Percentiles rank a stretch among this genome's conserved stretches.
Conservation (phyloP, 352 stramenopile genomes). For the Hyaloperonospora brassicae region DNA sequence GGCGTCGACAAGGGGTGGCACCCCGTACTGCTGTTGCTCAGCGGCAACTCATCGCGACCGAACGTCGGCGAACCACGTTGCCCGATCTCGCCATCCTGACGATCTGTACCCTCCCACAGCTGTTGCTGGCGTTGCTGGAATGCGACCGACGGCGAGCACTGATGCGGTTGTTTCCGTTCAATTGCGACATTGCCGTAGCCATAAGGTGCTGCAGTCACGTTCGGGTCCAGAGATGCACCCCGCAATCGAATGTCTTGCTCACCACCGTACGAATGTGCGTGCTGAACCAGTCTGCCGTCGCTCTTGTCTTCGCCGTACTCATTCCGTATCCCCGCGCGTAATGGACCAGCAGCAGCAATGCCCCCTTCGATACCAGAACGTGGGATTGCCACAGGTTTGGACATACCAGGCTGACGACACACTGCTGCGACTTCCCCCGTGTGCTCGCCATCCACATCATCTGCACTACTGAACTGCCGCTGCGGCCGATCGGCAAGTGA, state of each 20-base stretch:
- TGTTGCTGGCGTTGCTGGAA: constrained; percentile 31
- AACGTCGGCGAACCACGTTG: constrained; percentile 22
- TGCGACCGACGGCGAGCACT: constrained; percentile 23
- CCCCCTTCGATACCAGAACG: constrained; percentile 34
- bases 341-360: constrained; percentile 22
- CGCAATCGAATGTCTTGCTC: constrained; percentile 42
- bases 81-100: constrained; percentile 25
- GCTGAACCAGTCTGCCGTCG: constrained; percentile 32
- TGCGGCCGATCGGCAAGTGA: constrained; percentile 3
- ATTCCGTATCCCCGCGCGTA: constrained; percentile 4
- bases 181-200: constrained; percentile 74
- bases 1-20: constrained; percentile 56
- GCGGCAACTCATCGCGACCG: constrained; percentile 32
- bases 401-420: constrained; percentile 37
- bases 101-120: constrained; percentile 26
- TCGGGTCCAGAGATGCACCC: constrained; percentile 40
- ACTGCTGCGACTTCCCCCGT: constrained; percentile 13
- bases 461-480: constrained; percentile 20
- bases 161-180: constrained; percentile 27
- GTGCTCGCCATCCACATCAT: constrained; percentile 5
- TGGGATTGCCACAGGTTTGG: constrained; percentile 77
- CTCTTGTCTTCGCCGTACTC: constrained; percentile 18
- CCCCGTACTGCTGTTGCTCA: constrained; percentile 18
- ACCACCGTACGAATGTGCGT: constrained; percentile 63
- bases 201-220: constrained; percentile 61